Base-by-base conservation (phyloP, 2,329 filamentous ascomycete species). In the Aspergillus luchuensis region DNA sequence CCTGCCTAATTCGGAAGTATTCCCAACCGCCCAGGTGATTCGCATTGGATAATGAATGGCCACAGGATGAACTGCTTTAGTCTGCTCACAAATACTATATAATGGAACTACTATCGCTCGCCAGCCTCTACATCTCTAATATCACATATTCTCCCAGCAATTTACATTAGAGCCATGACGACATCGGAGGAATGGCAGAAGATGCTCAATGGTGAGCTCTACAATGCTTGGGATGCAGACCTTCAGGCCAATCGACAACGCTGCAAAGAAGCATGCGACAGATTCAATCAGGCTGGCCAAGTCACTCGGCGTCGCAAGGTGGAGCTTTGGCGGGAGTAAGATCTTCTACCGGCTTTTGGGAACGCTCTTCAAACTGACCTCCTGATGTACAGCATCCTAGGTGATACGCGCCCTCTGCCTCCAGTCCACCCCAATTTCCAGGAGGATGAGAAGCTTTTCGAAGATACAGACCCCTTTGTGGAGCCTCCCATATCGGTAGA, bases 401-500 rank as follows among this genome's bases (percentile, higher is more conserved):
- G 66, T 11, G 68, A 72, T 23, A 67, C 62, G 5, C 69, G 68
- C 15, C 63, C 66, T 11, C 57, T 71, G 4, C 70, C 70, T 21
- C 62, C 67, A n/a, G 48, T 66, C 4, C 52, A 65, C 13, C 19
- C 60, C 4, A 58, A 68, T 38, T 57, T 67, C 1, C 63, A 65
- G 54, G 62, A 64, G 56, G 68, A 72, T 8, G 70, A 66, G 13
- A 58, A 51, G 10, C 62, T 68, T 1, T 71, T 72, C 15, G 58
- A 67, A 5, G 65, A 65, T 10, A 68, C 69, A 4, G 83, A 83
- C 0, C 79, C 77, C 23, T 83, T 83, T 63, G 82, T 89, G 38
- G 87, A 90, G 66, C 83, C 87, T 0, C 86, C 87, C 0, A 78
- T 90, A 58, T 80, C 78, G 41, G 79, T 89, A 36, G 87, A 90